Evolutionary conservation across 495 filamentous ascomycete species (phyloP), one percentile per base, ranked within the genome.

Genomic region (Hypoxylon subgilvum): DNA sequence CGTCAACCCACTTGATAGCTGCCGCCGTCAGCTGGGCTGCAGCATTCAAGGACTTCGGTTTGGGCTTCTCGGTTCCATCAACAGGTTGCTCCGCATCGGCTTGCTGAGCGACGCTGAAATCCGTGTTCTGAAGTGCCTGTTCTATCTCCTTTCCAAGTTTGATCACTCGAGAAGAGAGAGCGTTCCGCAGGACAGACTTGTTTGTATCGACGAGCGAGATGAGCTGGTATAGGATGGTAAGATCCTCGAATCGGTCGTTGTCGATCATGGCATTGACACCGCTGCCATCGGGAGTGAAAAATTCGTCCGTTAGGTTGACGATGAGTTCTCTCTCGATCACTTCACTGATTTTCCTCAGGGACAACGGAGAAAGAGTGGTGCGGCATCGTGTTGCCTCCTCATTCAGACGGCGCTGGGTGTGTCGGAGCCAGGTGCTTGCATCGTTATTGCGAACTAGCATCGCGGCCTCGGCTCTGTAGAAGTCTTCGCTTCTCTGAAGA

Each of bases 1-100:
- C 91, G 61, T 96, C 89, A 2, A 99, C 95, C 94, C 94, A 99
- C 60, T 89, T 88, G 65, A 97, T 91, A 0, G 94, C 95, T 1
- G 90, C 86, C 3, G 80, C 77, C 1, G 95, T 97, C 59, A 74
- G 71, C 51, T 81, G 79, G n/a, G 78, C 77, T 0, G 79, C 67
- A 14, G 76, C 73, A 47, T 65, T 76, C 8, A 77, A 56, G 0
- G 71, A 25, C 48, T 74, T 75, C 0, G 72, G 32, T 32, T 78
- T 78, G 7, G 71, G n/a, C 54, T 76, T 79, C 39, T 74, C 76
- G 25, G 75, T 71, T 7, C 70, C 76, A 22, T 77, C 75, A 19
- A 81, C 81, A 6, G 75, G 73, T 38, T 80, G 82, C 3, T 78
- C 80, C 1, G 69, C 69, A 25, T 68, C 70, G 41, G 72, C 75